Evolutionary conservation across 441 rosid genomes (phyloP).

Genomic region (Euphorbia schlechtendalii): DNA sequence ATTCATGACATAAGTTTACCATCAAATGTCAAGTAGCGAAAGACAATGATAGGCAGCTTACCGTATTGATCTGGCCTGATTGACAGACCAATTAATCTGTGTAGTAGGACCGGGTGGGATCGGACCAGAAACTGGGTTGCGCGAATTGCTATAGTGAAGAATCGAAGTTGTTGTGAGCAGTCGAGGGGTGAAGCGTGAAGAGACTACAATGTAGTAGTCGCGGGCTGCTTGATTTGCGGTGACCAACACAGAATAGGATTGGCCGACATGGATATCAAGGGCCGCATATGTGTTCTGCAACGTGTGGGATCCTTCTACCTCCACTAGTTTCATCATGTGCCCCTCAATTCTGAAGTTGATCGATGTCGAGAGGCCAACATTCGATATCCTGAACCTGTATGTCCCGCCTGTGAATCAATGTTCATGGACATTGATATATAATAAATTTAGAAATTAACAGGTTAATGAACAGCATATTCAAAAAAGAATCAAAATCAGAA

Average conservation of each 20-base stretch:
- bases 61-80: conserved; percentile 90
- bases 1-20: neutral
- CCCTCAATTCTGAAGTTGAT: conserved; percentile 83
- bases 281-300: conserved; percentile 58
- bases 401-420: conserved; percentile 50
- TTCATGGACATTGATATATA: too few species aligned
- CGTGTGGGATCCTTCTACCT: conserved; percentile 93
- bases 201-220: conserved; percentile 76
- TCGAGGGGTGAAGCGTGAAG: conserved; percentile 64
- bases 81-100: conserved; percentile 67
- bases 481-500: neutral
- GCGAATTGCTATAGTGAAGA: conserved; percentile 72
- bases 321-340: conserved; percentile 74
- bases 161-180: conserved; percentile 56
- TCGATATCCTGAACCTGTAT: conserved; percentile 80
- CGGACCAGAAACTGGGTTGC: conserved; percentile 53
- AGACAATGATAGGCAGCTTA: conserved; percentile 9
- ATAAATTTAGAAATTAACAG: too few species aligned
- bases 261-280: conserved; percentile 81
- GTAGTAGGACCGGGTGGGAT: conserved; percentile 73
- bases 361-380: conserved; percentile 71
- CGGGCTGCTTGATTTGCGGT: conserved; percentile 69
- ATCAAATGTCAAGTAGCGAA: neutral
- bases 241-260: conserved; percentile 66
- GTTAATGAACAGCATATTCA: too few species aligned